Evolutionary conservation across 495 filamentous ascomycete genomes (phyloP), one percentile per base, ranked within the genome.

Genomic region (Penicillium samsonianum): DNA sequence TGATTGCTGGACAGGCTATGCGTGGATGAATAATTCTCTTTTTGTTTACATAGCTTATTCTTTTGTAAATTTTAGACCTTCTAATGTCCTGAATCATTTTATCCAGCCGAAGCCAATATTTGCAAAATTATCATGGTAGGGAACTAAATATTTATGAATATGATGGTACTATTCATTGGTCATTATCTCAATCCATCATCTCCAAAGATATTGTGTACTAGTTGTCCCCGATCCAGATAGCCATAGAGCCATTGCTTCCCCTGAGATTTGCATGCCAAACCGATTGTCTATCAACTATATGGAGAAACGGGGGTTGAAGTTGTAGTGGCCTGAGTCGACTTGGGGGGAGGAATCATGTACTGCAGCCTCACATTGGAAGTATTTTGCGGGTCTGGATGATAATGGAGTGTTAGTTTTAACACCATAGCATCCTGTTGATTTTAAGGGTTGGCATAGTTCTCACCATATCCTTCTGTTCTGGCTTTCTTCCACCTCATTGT

Each of bases 11-110:
- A 25, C 19, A 44, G 23, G 20, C 26, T 41, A 5, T 19, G 49
- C 23, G 47, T 48, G 33, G 23, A 55, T 56, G 53, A 19, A 58
- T 55, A 49, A 35, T 47, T 43, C 35, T 16, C 31, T 51, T 28
- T 17, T 3, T 54, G n/a, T 38, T 19, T 38, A 40, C 31, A n/a
- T n/a, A n/a, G n/a, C 22, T 59, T 26, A 42, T 31, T 53, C 11
- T 3, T 6, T 9, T 38, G 16, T 38, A 38, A n/a, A n/a, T 17
- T n/a, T n/a, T 38, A 38, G 5, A 17, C 16, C n/a, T n/a, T n/a
- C 2, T 8, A 9, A 38, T 0, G 2, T 25, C 23, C 11, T 10
- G 30, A 12, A 11, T 38, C 33, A n/a, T 38, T 4, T 38, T 7
- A 38, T 38, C 35, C n/a, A 8, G n/a, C 16, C 17, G 16, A n/a